Conservation (phyloP, 352 stramenopile species). For the Pythium sukuiense region DNA sequence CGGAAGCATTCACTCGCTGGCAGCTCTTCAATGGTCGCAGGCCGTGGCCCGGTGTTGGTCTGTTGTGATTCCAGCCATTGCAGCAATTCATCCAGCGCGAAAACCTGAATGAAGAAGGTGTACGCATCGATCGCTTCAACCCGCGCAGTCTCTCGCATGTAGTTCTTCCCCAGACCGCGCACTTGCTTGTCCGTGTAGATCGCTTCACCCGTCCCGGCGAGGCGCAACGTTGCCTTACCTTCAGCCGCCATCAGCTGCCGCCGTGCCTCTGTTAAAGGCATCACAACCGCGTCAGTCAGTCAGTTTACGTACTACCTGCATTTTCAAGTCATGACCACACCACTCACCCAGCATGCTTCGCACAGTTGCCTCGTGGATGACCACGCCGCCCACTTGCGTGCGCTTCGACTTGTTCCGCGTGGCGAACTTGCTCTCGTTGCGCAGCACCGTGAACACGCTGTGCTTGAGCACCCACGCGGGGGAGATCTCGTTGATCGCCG, state of each 20-base stretch:
- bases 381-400: slow-evolving; percentile 49
- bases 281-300: not conserved
- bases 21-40: slow-evolving; percentile 4
- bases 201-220: slow-evolving; percentile 41
- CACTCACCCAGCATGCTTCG: slow-evolving; percentile 70
- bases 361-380: slow-evolving; percentile 79
- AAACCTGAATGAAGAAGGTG: slow-evolving; percentile 84
- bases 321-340: not conserved
- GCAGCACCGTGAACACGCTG: slow-evolving; percentile 90
- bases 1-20: slow-evolving; percentile 37
- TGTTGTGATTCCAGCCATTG: slow-evolving; percentile 24
- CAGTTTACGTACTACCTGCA: not conserved
- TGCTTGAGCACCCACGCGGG: slow-evolving; percentile 89
- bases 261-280: slow-evolving; percentile 16
- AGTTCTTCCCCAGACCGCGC: slow-evolving; percentile 79
- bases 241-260: slow-evolving; percentile 12
- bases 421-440: slow-evolving; percentile 89
- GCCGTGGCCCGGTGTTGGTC: slow-evolving; percentile 24
- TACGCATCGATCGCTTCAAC: slow-evolving; percentile 64
- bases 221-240: slow-evolving; percentile 38
- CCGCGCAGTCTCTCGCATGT: slow-evolving; percentile 73
- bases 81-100: slow-evolving; percentile 62
- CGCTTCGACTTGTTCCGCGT: slow-evolving; percentile 77
- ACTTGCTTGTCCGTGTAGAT: slow-evolving; percentile 82
- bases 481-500: slow-evolving; percentile 82